Base-by-base conservation (phyloP, 23 red algal genomes). In the Cyanidiococcus yangmingshanensis region DNA sequence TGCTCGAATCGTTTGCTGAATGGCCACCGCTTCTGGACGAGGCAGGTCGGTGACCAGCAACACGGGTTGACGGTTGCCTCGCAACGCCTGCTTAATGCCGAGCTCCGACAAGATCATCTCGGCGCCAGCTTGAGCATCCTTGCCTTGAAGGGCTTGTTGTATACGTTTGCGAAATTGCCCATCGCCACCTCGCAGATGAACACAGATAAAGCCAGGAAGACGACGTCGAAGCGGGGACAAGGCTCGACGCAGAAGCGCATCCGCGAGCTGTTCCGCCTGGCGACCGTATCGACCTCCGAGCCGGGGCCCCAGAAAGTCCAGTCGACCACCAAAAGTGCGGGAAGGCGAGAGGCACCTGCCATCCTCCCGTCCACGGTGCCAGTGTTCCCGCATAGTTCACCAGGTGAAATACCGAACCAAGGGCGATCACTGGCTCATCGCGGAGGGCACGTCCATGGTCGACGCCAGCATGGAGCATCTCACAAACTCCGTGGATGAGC, bases 201-300 rank as follows among this genome's bases (percentile, higher is more conserved):
- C 63, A 35, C 63, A 71, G 7, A 71, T 29, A 71, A 71, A 71
- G 3, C 3, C 63, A 2, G 32, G 63, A 30, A 30, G 27, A 17
- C 3, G 63, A 25, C 7, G 21, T 29, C n/a, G 3, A 3, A 2
- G 32, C 63, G 63, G 27, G n/a, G 3, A 12, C 63, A 71, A 35
- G 16, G n/a, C 12, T 17, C 32, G 63, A 2, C n/a, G n/a, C n/a
- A 71, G 63, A 12, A 71, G n/a, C 32, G n/a, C n/a, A 3, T 71
- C 63, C 7, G 63, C 63, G 63, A 35, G 15, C 12, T 71, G 63
- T 12, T 35, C n/a, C 63, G 63, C 63, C 63, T 27, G 63, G n/a
- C 32, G 27, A 30, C 63, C 63, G 63, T 71, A 71, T 7, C 63
- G 63, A 71, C 63, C 63, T 7, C 63, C 63, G 63, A 71, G 63